Evolutionary conservation across 495 filamentous ascomycete species (phyloP).

Genomic region (Podospora sp.): DNA sequence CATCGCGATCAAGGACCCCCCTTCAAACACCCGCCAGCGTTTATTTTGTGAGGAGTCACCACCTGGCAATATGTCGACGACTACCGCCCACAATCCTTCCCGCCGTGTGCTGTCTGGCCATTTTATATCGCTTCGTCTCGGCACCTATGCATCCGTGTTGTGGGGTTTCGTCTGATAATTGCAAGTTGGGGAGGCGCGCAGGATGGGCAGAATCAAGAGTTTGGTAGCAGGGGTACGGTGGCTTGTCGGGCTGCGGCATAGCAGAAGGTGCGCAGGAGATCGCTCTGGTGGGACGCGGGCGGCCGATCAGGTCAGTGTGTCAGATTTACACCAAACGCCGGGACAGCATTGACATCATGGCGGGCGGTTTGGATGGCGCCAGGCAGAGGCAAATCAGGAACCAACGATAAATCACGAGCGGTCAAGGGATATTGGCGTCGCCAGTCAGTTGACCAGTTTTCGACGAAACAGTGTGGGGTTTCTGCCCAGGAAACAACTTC

Average conservation of each 20-base stretch:
- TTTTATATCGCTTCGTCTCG: conserved; percentile 16
- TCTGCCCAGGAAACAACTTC: conserved; percentile 21
- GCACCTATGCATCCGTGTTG: conserved; percentile 22
- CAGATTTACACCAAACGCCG: conserved; percentile 31
- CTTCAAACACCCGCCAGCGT: conserved; percentile 3
- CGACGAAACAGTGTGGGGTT: conserved; percentile 23
- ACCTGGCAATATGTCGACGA: background rate
- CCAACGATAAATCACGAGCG: conserved; percentile 28
- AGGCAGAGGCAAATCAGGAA: conserved; percentile 26
- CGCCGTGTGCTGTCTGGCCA: conserved; percentile 17
- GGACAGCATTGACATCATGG: conserved; percentile 30
- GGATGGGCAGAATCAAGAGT: background rate
- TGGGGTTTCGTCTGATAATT: conserved; percentile 26
- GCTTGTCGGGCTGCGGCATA: conserved; percentile 11
- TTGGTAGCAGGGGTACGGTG: conserved; percentile 14
- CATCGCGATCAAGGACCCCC: conserved; percentile 17
- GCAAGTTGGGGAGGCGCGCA: conserved; percentile 5
- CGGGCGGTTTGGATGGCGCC: conserved; percentile 13
- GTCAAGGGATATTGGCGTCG: conserved; percentile 21
- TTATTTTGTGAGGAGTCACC: background rate
- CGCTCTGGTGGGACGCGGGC: conserved; percentile 23
- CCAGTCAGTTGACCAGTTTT: conserved; percentile 31
- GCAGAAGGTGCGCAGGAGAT: conserved; percentile 15
- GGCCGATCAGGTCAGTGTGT: conserved; percentile 31
- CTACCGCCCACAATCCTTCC: conserved; percentile 13